phyloP scores from a whole-genome alignment of 164 flowering plant species.

The Chimonanthus praecox region DNA sequence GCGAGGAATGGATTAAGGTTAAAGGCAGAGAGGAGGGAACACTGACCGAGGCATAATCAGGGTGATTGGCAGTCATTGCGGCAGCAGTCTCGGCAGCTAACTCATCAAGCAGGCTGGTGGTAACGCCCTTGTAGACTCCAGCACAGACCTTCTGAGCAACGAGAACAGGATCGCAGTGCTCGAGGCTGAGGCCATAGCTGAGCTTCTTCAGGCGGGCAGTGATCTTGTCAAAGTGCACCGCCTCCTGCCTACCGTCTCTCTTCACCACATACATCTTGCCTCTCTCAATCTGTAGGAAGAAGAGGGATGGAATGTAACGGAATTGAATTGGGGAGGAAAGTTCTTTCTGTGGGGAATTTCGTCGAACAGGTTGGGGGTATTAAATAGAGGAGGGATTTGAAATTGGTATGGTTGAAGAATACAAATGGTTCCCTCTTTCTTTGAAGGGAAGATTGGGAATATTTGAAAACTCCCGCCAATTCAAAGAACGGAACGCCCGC shows the following conservation, averaged over 20 bases:
- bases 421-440: not conserved
- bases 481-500: too few relatives aligned
- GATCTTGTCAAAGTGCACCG: constrained; percentile 96
- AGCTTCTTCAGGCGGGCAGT: constrained; percentile 97
- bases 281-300: not conserved
- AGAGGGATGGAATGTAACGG: not conserved
- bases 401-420: too few relatives aligned
- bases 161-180: constrained; percentile 93
- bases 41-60: constrained; percentile 91
- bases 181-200: constrained; percentile 85
- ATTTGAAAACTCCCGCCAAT: too few relatives aligned
- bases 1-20: too few relatives aligned
- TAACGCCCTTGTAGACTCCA: constrained; percentile 96
- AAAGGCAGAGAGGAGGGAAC: not conserved
- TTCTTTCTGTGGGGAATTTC: constrained; percentile 21
- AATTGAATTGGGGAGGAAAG: not conserved
- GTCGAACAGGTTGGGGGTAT: constrained; percentile 31
- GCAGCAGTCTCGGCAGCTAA: constrained; percentile 97
- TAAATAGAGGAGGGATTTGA: not conserved
- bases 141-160: constrained; percentile 98
- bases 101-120: constrained; percentile 95
- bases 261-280: constrained; percentile 85
- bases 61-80: constrained; percentile 94
- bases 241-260: constrained; percentile 91
- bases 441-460: too few relatives aligned